phyloP scores from a whole-genome alignment of 352 stramenopile genomes.

The Pythium myriotylum region DNA sequence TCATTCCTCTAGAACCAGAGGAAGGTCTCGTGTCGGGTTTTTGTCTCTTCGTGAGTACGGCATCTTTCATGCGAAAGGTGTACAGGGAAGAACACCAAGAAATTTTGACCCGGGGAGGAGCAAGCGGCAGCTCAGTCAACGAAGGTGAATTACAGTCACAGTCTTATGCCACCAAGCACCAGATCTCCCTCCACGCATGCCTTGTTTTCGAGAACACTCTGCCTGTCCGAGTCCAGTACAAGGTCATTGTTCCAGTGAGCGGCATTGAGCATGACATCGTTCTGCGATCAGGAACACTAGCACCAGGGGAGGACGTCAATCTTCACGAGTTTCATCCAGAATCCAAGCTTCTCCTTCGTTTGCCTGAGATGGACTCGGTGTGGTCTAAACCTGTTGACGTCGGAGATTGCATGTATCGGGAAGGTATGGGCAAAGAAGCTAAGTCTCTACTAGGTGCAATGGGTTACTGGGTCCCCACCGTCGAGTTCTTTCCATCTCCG shows the following conservation, averaged over 20 bases:
- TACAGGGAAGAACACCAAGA: conserved; percentile 87
- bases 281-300: conserved; percentile 69
- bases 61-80: conserved; percentile 83
- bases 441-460: conserved; percentile 63
- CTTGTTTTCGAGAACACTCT: conserved; percentile 89
- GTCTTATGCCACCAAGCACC: conserved; percentile 87
- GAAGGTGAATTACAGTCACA: conserved; percentile 44
- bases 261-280: conserved; percentile 31
- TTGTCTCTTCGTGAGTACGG: conserved; percentile 86
- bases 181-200: conserved; percentile 83
- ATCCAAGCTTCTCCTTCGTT: conserved; percentile 64
- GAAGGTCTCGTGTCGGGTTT: conserved; percentile 60
- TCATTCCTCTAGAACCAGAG: conserved; percentile 74
- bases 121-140: background rate
- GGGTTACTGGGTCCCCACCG: conserved; percentile 55
- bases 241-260: conserved; percentile 43
- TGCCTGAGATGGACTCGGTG: conserved; percentile 87
- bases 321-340: conserved; percentile 85
- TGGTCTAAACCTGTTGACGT: conserved; percentile 75
- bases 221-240: conserved; percentile 85
- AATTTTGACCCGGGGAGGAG: conserved; percentile 55
- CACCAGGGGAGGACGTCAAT: conserved; percentile 80
- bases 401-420: conserved; percentile 81
- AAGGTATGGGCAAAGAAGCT: conserved; percentile 70
- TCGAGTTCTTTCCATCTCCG: conserved; percentile 73